Conservation (phyloP, 257 asterid genomes). For the Prunella vulgaris region DNA sequence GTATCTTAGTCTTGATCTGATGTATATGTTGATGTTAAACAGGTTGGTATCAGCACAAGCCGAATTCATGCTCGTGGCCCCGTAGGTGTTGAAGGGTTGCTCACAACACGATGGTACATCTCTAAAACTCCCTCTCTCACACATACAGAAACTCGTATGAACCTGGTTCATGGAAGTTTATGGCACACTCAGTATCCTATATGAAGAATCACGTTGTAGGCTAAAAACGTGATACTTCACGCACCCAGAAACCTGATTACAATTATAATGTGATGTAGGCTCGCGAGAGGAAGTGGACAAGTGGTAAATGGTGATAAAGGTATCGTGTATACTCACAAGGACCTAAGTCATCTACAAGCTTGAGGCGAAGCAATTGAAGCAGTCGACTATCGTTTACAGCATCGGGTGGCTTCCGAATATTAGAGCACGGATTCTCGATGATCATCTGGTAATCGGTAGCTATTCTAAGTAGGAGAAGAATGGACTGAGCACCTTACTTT, state of each 20-base stretch:
- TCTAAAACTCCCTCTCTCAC: background rate
- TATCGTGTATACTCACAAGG: constrained; percentile 59
- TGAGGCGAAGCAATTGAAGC: background rate
- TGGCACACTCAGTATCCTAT: too few relatives aligned
- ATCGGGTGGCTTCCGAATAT: background rate
- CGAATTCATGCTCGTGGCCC: constrained; percentile 99
- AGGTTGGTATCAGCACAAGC: constrained; percentile 97
- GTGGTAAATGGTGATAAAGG: constrained; percentile 61
- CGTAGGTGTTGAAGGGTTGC: constrained; percentile 93
- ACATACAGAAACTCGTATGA: background rate
- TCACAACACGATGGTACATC: constrained; percentile 81
- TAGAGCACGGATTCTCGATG: constrained; percentile 2
- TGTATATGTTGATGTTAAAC: constrained; percentile 17
- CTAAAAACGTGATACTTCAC: background rate
- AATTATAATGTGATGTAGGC: constrained; percentile 28
- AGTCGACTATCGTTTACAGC: background rate
- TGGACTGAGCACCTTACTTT: constrained; percentile 1
- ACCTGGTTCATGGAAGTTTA: too few relatives aligned
- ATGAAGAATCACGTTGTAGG: background rate
- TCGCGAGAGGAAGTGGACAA: constrained; percentile 63
- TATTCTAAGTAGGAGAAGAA: background rate
- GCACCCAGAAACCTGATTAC: background rate
- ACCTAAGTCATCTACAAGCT: constrained; percentile 19
- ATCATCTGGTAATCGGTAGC: background rate
- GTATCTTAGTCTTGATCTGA: background rate